Conservation (phyloP, 2,329 filamentous ascomycete genomes). For the Ascochyta clinopodiicola region DNA sequence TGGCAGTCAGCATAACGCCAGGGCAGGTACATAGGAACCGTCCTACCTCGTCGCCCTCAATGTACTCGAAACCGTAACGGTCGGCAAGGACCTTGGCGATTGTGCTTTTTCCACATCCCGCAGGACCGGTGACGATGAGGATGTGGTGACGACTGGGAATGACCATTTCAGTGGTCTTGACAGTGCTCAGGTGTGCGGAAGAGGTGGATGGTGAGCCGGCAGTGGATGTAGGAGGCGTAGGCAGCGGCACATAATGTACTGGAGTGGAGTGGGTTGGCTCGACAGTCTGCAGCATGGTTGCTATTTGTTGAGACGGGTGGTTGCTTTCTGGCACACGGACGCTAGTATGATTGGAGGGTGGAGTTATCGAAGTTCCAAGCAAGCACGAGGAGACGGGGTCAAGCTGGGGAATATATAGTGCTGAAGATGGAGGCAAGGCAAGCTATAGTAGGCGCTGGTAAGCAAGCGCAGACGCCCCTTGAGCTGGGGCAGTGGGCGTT, state of each 20-base stretch:
- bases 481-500: slow-evolving; percentile 34
- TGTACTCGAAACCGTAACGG: slow-evolving; percentile 53
- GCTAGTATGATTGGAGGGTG: not conserved
- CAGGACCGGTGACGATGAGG: slow-evolving; percentile 60
- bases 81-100: slow-evolving; percentile 56
- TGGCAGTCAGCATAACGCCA: not conserved
- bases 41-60: slow-evolving; percentile 60
- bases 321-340: not conserved
- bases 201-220: slow-evolving; percentile 34
- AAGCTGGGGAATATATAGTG: slow-evolving; percentile 34
- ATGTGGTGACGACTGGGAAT: slow-evolving; percentile 54
- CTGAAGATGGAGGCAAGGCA: slow-evolving; percentile 33
- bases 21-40: not conserved
- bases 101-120: slow-evolving; percentile 62
- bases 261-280: slow-evolving; percentile 37
- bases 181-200: slow-evolving; percentile 21
- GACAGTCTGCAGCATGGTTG: slow-evolving; percentile 46
- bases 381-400: slow-evolving; percentile 20
- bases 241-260: slow-evolving; percentile 39
- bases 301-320: slow-evolving; percentile 3
- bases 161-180: slow-evolving; percentile 32
- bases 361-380: not conserved
- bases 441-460: slow-evolving; percentile 22
- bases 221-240: slow-evolving; percentile 39
- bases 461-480: slow-evolving; percentile 29